Evolutionary conservation across 768 basidiomycete genomes (phyloP).

Genomic region (Lactarius akahatsu): DNA sequence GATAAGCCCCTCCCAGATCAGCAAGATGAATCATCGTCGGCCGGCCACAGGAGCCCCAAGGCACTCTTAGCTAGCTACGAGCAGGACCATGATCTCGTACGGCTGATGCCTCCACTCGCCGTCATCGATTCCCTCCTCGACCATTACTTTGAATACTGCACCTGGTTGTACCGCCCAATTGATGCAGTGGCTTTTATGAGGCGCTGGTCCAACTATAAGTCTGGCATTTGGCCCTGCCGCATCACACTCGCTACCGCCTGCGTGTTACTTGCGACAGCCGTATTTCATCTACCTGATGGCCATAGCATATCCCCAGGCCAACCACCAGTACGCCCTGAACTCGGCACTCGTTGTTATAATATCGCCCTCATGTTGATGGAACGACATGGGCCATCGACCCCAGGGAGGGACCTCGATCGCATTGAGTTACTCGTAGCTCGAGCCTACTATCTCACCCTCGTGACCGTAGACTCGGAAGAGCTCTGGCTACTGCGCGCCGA

Average conservation of each 20-base stretch:
- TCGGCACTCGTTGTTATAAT: slow-evolving; percentile 67
- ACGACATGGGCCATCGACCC: slow-evolving; percentile 50
- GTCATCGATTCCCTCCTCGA: slow-evolving; percentile 27
- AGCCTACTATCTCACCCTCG: slow-evolving; percentile 68
- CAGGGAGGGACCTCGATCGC: slow-evolving; percentile 69
- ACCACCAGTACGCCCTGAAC: slow-evolving; percentile 26
- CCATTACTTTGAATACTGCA: slow-evolving; percentile 29
- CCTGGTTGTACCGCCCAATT: slow-evolving; percentile 24
- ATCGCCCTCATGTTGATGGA: slow-evolving; percentile 64
- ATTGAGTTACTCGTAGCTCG: slow-evolving; percentile 72
- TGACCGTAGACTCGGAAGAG: slow-evolving; percentile 76
- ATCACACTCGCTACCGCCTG: slow-evolving; percentile 28
- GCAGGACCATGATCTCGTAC: slow-evolving; percentile 28
- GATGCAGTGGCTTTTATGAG: slow-evolving; percentile 23
- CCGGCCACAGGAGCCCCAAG: slow-evolving; percentile 13
- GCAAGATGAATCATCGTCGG: slow-evolving; percentile 20
- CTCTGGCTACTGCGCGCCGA: slow-evolving; percentile 77
- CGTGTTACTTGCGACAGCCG: slow-evolving; percentile 26
- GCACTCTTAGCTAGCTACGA: slow-evolving; percentile 23
- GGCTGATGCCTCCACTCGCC: slow-evolving; percentile 26
- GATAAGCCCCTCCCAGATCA: slow-evolving; percentile 23
- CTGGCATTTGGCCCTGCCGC: slow-evolving; percentile 27
- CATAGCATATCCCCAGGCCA: slow-evolving; percentile 27
- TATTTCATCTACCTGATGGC: slow-evolving; percentile 26
- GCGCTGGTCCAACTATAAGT: slow-evolving; percentile 29